Evolutionary conservation across 306 rosid species (phyloP), one percentile per base, ranked within the genome.

Genomic region (Luffa aegyptiaca): DNA sequence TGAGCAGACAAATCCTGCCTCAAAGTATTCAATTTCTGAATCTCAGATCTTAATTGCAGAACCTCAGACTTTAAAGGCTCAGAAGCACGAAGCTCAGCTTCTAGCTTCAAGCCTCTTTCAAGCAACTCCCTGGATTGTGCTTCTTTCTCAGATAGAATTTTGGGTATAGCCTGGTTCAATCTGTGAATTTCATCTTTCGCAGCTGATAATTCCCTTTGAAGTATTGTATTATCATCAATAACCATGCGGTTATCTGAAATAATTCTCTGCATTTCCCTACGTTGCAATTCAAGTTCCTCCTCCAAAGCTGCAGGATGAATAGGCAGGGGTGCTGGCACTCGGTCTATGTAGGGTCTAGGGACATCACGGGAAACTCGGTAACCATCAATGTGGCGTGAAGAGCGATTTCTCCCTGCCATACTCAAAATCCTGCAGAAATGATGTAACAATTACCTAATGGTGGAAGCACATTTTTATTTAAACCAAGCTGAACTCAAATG

Each of bases 141-240:
- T 68, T 85, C 88, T 78, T 85, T 82, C 72, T 86, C 86, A 7
- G 82, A 85, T 26, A 35, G 75, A 33, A 86, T 31, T 66, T 81
- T 80, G 59, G 87, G 83, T 42, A 89, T 80, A 70, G 81, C 71
- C 82, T 81, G 74, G 65, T 79, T 83, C 80, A 89, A 61, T 78
- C 84, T 80, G 62, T 80, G 86, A 73, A 85, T 82, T 69, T 89
- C 88, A 33, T 84, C 87, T 80, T 87, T 89, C 7, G 87, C 88
- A 78, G 84, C 87, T 10, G 81, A 56, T 46, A 86, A 64, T 57
- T 86, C 87, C 80, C 83, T 74, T 58, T 83, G 92, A 69, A 89
- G 87, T 75, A 80, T 68, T 6, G 85, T 85, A 71, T 87, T 85
- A 31, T 89, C 90, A 20, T 86, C 87, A 68, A 86, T 79, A 17